A percentile compares a stretch with the other conserved stretches of the same genome.
phyloP scores from a whole-genome alignment of 2,329 filamentous ascomycete genomes.

The Chaetomiaceae sp. region DNA sequence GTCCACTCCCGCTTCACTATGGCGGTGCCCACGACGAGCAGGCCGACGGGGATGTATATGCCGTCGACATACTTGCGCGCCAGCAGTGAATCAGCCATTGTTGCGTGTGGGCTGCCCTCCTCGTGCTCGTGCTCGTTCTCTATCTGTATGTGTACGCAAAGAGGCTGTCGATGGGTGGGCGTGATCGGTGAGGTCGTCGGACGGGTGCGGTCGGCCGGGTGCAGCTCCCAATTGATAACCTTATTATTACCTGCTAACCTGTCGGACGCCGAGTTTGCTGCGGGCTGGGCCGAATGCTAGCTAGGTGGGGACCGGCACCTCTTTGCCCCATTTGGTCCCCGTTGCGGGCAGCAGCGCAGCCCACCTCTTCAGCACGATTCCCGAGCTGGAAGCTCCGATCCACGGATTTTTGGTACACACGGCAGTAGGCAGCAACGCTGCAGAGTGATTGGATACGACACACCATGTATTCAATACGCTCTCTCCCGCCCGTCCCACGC shows the following conservation, averaged over 20 bases:
- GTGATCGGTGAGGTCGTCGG: background rate
- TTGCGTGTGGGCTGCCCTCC: conserved; percentile 16
- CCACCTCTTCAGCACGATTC: background rate
- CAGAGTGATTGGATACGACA: background rate
- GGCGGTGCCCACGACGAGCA: conserved; percentile 68
- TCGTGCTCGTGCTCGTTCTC: background rate
- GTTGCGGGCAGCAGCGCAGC: too few relatives aligned
- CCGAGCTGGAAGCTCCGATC: conserved; percentile 7
- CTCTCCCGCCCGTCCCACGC: background rate
- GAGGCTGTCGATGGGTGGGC: background rate
- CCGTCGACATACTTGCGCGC: conserved; percentile 66
- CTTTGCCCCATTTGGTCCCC: too few relatives aligned
- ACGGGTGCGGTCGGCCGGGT: too few relatives aligned
- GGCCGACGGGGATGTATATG: conserved; percentile 74
- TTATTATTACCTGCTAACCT: too few relatives aligned
- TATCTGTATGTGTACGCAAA: background rate
- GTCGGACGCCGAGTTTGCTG: too few relatives aligned
- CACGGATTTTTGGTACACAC: conserved; percentile 1
- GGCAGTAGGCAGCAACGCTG: background rate
- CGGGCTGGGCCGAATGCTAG: too few relatives aligned
- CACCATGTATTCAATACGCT: background rate
- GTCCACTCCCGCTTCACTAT: conserved; percentile 76
- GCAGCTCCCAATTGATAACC: background rate
- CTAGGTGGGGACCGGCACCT: too few relatives aligned
- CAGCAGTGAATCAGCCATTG: conserved; percentile 38